phyloP scores from a whole-genome alignment of 2,329 filamentous ascomycete species.

The Fusarium subtropicale region DNA sequence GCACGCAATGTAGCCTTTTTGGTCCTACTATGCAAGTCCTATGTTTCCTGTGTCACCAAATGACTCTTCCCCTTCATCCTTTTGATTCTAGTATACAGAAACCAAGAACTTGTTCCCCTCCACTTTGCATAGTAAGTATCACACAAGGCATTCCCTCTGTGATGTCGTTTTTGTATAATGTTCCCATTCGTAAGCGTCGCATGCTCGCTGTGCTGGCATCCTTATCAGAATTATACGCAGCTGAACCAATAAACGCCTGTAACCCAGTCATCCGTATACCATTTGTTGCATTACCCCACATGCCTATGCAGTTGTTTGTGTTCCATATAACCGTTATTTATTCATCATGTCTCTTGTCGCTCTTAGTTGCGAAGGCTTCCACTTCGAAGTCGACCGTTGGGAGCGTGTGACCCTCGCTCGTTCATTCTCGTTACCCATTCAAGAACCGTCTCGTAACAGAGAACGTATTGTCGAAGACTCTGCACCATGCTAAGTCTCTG shows the following conservation, averaged over 20 bases:
- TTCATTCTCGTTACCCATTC: conserved; percentile 79
- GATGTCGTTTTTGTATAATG: conserved; percentile 32
- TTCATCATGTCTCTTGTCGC: conserved; percentile 31
- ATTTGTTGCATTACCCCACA: conserved; percentile 30
- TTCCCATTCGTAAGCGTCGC: conserved; percentile 33
- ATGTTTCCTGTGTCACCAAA: conserved; percentile 21
- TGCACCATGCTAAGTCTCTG: conserved; percentile 98
- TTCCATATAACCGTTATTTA: conserved; percentile 26
- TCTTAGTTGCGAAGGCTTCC: conserved; percentile 48
- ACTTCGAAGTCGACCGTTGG: conserved; percentile 46
- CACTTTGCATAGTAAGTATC: conserved; percentile 23
- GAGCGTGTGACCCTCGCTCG: conserved; percentile 45
- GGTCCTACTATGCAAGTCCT: conserved; percentile 29
- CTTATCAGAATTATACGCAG: conserved; percentile 21
- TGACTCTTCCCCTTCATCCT: conserved; percentile 2
- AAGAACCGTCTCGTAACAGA: conserved; percentile 94
- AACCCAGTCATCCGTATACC: conserved; percentile 16
- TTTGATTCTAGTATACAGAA: conserved; percentile 46
- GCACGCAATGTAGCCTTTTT: conserved; percentile 24
- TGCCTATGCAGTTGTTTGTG: conserved; percentile 39
- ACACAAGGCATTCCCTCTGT: conserved; percentile 9
- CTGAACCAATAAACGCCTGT: conserved; percentile 38
- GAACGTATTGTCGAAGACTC: conserved; percentile 89
- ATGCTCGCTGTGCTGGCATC: conserved; percentile 30
- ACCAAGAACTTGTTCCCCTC: conserved; percentile 13